Evolutionary conservation across 2,329 filamentous ascomycete genomes (phyloP).

Genomic region (Zarea fungicola): DNA sequence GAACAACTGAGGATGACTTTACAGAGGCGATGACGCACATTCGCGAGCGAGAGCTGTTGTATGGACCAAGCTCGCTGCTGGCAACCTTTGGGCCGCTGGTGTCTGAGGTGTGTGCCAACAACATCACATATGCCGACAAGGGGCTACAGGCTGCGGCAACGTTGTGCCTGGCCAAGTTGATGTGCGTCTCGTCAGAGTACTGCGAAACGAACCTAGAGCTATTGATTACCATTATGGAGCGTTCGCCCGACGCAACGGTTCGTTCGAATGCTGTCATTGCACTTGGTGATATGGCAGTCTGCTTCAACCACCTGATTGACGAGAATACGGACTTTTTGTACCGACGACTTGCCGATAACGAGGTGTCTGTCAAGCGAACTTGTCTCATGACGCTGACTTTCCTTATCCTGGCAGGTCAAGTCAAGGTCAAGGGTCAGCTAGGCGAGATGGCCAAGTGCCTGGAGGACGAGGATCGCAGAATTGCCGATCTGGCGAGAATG

Average conservation of each 20-base stretch:
- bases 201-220: constrained; percentile 90
- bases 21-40: constrained; percentile 82
- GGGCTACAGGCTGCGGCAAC: constrained; percentile 91
- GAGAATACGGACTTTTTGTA: constrained; percentile 99
- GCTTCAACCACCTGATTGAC: constrained; percentile 98
- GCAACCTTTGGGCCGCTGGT: constrained; percentile 87
- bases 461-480: constrained; percentile 91
- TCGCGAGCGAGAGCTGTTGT: constrained; percentile 75
- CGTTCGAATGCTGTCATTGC: constrained; percentile 96
- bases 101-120: constrained; percentile 89
- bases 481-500: constrained; percentile 91
- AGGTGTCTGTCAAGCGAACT: constrained; percentile 88
- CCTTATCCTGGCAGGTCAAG: constrained; percentile 91
- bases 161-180: constrained; percentile 91
- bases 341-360: constrained; percentile 80
- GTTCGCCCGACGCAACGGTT: constrained; percentile 85
- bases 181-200: constrained; percentile 97
- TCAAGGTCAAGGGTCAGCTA: constrained; percentile 98
- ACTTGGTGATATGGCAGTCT: constrained; percentile 97
- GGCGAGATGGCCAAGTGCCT: constrained; percentile 99
- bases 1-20: constrained; percentile 91
- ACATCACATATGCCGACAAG: constrained; percentile 83
- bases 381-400: constrained; percentile 99
- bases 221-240: constrained; percentile 96
- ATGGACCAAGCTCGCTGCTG: constrained; percentile 78